Percentiles rank a stretch among this genome's conserved stretches.
Evolutionary conservation across 768 basidiomycete species (phyloP).

Genomic region (Tylopilus plumbeoviolaceoides): DNA sequence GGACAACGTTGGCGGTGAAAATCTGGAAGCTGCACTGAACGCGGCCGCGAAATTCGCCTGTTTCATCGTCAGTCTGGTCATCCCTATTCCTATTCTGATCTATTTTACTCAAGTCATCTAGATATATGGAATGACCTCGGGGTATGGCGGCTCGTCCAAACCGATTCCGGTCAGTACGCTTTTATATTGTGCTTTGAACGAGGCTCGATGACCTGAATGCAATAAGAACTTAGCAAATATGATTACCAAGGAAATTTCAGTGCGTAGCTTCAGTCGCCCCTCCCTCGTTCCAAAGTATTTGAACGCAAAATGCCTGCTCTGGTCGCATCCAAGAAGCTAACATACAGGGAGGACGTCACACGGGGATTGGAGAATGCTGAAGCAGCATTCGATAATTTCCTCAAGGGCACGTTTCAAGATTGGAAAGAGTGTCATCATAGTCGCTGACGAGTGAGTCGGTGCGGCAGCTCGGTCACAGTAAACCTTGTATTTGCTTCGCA

Average conservation of each 20-base stretch:
- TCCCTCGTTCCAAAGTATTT: slow-evolving; percentile 28
- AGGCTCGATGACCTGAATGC: background rate
- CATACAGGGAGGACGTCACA: slow-evolving; percentile 32
- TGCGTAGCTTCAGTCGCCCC: slow-evolving; percentile 33
- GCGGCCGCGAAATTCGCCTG: slow-evolving; percentile 42
- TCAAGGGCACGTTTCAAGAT: slow-evolving; percentile 8
- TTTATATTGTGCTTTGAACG: background rate
- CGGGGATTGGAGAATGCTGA: slow-evolving; percentile 34
- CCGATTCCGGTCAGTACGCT: background rate
- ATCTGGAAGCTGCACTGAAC: slow-evolving; percentile 51
- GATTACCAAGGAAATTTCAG: background rate
- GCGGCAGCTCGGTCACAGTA: background rate
- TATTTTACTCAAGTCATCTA: background rate
- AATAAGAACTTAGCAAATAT: background rate
- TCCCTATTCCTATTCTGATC: background rate
- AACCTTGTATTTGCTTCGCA: background rate
- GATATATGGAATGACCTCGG: background rate
- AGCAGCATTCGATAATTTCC: slow-evolving; percentile 3
- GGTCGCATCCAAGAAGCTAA: slow-evolving; percentile 44
- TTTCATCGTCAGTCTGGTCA: slow-evolving; percentile 29
- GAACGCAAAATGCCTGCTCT: slow-evolving; percentile 34
- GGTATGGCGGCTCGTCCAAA: background rate
- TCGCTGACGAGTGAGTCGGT: background rate
- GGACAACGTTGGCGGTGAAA: slow-evolving; percentile 55
- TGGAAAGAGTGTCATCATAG: background rate